Evolutionary conservation across 2,329 filamentous ascomycete species (phyloP), one percentile per base, ranked within the genome.

Genomic region (Aureobasidium uvarum): DNA sequence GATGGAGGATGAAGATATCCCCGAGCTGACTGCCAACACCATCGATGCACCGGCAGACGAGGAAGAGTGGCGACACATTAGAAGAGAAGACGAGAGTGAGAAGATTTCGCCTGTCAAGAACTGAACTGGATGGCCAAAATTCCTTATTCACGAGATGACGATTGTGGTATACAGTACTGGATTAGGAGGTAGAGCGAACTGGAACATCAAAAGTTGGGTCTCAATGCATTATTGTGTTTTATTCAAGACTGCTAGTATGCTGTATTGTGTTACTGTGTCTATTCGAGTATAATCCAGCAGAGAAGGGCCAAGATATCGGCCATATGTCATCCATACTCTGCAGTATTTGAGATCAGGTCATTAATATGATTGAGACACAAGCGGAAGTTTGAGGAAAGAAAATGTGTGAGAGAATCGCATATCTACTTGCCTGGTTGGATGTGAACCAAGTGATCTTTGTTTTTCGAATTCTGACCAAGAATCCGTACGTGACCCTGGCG

Each of bases 1-100:
- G 77, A 78, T 89, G n/a, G 90, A 91, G 70, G 89, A 90, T 50
- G 81, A 62, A 16, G 65, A 66, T 5, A 68, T 66, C 6, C 76
- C 77, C 0, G 79, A 80, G 70, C 51, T 80, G n/a, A 78, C 75
- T 25, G 79, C 78, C 0, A 74, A 79, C 64, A 75, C 74, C 50
- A 72, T 69, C 11, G 78, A 80, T 65, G 76, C 75, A 38, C 68
- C 67, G 1, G 71, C 71, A 8, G 78, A 80, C 67, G 66, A 70
- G 31, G 76, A 79, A 66, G 77, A 81, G 70, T 80, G 79, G 79
- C 68, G 71, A 33, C 56, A 55, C 14, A 66, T 66, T 25, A 58
- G 54, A 51, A 52, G 58, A 25, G 58, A 55, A 45, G 48, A 51
- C 23, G 28, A 56, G 20, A 54, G 48, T 16, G 60, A 63, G 48